A percentile compares a stretch with the other conserved stretches of the same genome.
These are phyloP conservation scores for Candida montana DNA, from an alignment of 805 yeast species.

Conservation along the genomic window DNA sequence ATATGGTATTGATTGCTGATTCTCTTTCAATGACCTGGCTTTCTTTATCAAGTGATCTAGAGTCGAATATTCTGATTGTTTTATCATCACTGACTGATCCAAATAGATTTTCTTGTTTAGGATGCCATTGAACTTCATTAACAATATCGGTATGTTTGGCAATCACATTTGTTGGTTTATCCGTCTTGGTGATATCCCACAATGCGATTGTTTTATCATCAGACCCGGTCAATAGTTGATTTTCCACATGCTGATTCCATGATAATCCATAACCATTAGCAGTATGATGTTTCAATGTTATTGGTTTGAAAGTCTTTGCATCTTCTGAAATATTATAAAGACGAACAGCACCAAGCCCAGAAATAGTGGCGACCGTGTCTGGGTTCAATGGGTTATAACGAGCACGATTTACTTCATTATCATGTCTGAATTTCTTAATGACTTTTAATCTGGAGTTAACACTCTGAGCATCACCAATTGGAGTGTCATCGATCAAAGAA, in stretches of 20 bases:
- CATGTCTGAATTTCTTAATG: conserved; percentile 53
- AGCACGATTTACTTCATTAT: conserved; percentile 67
- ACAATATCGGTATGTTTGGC: conserved; percentile 51
- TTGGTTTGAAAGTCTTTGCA: conserved; percentile 22
- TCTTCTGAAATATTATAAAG: conserved; percentile 38
- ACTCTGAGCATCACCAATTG: conserved; percentile 19
- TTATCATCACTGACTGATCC: conserved; percentile 77
- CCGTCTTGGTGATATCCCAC: conserved; percentile 42
- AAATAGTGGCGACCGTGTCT: conserved; percentile 55
- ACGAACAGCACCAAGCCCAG: conserved; percentile 58
- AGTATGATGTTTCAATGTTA: conserved; percentile 43
- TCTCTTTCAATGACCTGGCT: conserved; percentile 25
- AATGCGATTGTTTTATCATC: conserved; percentile 63
- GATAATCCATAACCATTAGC: conserved; percentile 73
- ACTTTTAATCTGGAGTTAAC: conserved; percentile 55
- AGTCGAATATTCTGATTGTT: conserved; percentile 48
- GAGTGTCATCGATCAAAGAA: conserved; percentile 24
- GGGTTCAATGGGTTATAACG: conserved; percentile 62
- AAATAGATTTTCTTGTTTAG: conserved; percentile 40
- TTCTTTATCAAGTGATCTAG: conserved; percentile 31
- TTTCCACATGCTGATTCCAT: conserved; percentile 49
- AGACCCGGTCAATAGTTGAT: conserved; percentile 52
- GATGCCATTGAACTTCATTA: conserved; percentile 75
- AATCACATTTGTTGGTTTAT: conserved; percentile 29
- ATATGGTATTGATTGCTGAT: conserved; percentile 51